Base-by-base conservation (phyloP, 345 rosid species). In the Corymbia maculata region DNA sequence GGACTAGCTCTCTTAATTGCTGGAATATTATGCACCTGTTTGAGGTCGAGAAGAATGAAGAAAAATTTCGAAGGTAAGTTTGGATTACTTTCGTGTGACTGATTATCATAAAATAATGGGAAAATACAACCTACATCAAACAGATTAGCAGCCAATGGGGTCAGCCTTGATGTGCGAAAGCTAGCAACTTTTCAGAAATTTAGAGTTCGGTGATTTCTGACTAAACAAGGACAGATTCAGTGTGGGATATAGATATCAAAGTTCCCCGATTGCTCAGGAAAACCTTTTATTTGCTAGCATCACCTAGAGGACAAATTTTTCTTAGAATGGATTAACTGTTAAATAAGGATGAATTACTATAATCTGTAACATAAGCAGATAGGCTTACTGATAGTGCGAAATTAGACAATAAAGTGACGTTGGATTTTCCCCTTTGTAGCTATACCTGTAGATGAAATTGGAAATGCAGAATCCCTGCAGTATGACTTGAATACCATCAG, bases 401-500 rank as follows among this genome's bases (percentile, higher is more conserved):
- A 70, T 70, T 70, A 36, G 80, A 70, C 47, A 36, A 70, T 36
- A 6, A 36, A 70, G 26, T 24, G 17, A 36, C 14, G 36, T 70
- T 1, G 1, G 0, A 36, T 9, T 36, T 70, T 70, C 80, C 2
- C 24, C 80, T 17, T 70, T 36, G 80, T 70, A 70, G 80, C 47
- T 70, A 24, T 17, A 36, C 80, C 2, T 36, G 24, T 36, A 36
- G 80, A 70, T 36, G 80, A 70, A 36, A 70, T 70, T 13, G 1
- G 80, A 5, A 70, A 19, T 5, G 80, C 80, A 70, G 47, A 70
- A 36, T 70, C 80, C 24, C 80, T 36, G 47, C 80, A 36, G 47
- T 87, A 30, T 16, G 89, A 89, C 88, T 86, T 91, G 11, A 57
- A 45, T 6, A 88, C 87, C 2, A 87, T 92, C 52, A 79, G 42